Percentiles rank a stretch among this genome's conserved stretches.
These are phyloP conservation scores for Smittium culicis DNA, from an alignment of 371 early-diverging fungal genomes.

Conservation along the genomic window DNA sequence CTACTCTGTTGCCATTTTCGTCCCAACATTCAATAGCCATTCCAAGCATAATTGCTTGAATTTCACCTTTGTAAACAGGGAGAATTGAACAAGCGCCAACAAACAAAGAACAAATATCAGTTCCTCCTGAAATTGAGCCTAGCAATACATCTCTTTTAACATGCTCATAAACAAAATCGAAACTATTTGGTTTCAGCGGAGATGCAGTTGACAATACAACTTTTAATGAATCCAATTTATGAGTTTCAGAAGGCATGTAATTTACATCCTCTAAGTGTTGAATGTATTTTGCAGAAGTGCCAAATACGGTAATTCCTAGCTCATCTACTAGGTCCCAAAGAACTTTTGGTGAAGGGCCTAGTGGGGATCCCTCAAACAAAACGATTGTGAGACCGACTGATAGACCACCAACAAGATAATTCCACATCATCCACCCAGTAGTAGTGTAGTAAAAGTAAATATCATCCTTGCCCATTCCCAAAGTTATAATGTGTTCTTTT, in stretches of 20 bases:
- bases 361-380: conserved; percentile 88
- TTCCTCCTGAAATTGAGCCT: conserved; percentile 92
- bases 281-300: conserved; percentile 90
- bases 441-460: conserved; percentile 89
- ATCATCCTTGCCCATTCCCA: conserved; percentile 55
- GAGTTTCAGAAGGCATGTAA: conserved; percentile 43
- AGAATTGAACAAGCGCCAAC: conserved; percentile 71
- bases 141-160: conserved; percentile 71
- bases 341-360: conserved; percentile 60
- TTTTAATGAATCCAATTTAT: conserved; percentile 43
- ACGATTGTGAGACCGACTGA: conserved; percentile 69
- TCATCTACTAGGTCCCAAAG: conserved; percentile 71
- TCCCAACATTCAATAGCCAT: conserved; percentile 92
- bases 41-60: conserved; percentile 81
- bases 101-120: conserved; percentile 92
- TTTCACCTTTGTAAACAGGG: conserved; percentile 88
- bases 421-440: conserved; percentile 99
- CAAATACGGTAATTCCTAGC: conserved; percentile 72
- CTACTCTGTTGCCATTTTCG: conserved; percentile 38
- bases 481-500: conserved; percentile 86
- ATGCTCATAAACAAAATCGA: conserved; percentile 70
- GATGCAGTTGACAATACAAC: conserved; percentile 88
- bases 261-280: conserved; percentile 72
- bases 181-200: conserved; percentile 80
- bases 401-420: conserved; percentile 81